Evolutionary conservation across 2,329 filamentous ascomycete species (phyloP), one percentile per base, ranked within the genome.

Genomic region (Chrysosporium keratinophilum): DNA sequence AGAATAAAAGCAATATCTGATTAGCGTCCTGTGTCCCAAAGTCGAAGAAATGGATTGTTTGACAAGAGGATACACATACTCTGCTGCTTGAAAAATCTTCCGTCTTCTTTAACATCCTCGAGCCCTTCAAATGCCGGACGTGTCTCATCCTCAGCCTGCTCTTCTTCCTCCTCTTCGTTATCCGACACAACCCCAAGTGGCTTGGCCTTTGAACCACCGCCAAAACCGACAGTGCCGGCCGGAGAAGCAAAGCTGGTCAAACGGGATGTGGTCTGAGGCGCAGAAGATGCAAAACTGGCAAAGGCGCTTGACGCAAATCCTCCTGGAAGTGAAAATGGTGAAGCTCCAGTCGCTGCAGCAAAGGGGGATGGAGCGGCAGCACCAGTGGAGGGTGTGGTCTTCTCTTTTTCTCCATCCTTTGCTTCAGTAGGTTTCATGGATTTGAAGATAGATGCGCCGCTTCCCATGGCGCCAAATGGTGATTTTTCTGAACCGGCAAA

Each of bases 101-200:
- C 71, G 55, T 77, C 75, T n/a, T 72, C 71, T 58, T 73, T 74
- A 12, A 74, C 70, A 43, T 67, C 67, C 51, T 68, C 70, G 44
- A 79, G 81, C 14, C 77, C 77, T 14, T 76, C 73, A 28, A 69
- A 70, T 1, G 63, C 67, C 6, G 65, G 62, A 28, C 71, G 68
- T 15, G 64, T 75, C 7, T 76, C 76, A 37, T 79, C 77, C 4
- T 71, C 71, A 37, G 78, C 75, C 11, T 76, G 74, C 3, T 76
- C 73, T 23, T 75, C 72, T 6, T 75, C 72, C 4, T 73, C 71
- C 31, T 71, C 71, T 51, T 73, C 67, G 46, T 72, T 69, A 39
- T 83, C 82, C 1, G 87, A 80, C 11, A 87, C 41, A 12, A 50
- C 85, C 33, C 88, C 88, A 65, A 95, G 93, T 0, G 87, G 79